These are phyloP conservation scores for Aspergillus conjunctus DNA, from an alignment of 495 filamentous ascomycete genomes.

Conservation along the genomic window DNA sequence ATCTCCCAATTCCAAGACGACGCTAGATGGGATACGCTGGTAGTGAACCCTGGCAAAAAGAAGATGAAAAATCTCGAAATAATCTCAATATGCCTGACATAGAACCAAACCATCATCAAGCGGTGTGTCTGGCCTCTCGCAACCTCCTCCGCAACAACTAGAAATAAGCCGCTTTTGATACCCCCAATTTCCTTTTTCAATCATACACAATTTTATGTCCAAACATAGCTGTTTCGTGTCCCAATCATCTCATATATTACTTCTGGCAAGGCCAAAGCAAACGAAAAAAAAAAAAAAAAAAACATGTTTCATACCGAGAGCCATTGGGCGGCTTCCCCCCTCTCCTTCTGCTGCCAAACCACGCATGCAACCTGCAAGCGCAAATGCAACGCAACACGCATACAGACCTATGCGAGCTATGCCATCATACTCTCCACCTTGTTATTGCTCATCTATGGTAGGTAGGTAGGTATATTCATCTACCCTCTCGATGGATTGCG, in stretches of 20 bases:
- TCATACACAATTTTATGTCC: constrained; percentile 1
- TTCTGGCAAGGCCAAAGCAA: not conserved
- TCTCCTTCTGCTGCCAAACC: not conserved
- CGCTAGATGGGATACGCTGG: not conserved
- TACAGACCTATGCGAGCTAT: not conserved
- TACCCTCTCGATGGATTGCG: not conserved
- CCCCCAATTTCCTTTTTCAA: constrained; percentile 27
- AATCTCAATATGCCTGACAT: constrained; percentile 21
- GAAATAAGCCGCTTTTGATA: constrained; percentile 43
- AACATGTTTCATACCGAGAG: not conserved
- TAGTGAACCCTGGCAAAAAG: too few species aligned
- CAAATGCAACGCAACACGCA: not conserved
- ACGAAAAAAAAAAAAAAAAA: not conserved
- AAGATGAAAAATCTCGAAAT: constrained; percentile 11
- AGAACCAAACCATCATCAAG: constrained; percentile 33
- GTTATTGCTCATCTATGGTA: not conserved
- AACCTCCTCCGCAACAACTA: constrained; percentile 22
- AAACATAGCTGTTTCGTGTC: not conserved
- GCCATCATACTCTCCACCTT: not conserved
- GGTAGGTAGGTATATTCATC: too few species aligned
- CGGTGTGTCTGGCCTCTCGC: constrained; percentile 15
- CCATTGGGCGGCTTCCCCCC: not conserved
- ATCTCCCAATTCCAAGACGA: not conserved
- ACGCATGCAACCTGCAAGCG: not conserved
- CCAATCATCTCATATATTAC: not conserved